Percentiles rank a stretch among this genome's conserved stretches.
Evolutionary conservation across 2,329 filamentous ascomycete species (phyloP).

Genomic region (Cladosporium sphaerospermum): DNA sequence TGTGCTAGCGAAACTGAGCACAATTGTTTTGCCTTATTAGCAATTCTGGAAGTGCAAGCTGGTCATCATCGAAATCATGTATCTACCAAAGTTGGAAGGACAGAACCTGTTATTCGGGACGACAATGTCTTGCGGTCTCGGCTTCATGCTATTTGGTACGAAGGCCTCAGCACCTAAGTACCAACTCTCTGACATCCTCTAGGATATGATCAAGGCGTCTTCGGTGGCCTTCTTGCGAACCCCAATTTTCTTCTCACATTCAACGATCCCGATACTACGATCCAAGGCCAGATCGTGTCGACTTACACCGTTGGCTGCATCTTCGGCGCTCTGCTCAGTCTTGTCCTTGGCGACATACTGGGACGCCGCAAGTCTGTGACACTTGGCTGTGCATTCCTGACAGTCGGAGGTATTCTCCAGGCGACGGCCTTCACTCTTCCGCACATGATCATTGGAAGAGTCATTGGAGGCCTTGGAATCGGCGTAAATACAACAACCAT

Average conservation of each 20-base stretch:
- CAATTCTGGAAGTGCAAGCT: too few species aligned
- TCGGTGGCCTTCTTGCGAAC: conserved; percentile 16
- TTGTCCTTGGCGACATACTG: conserved; percentile 35
- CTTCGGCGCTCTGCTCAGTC: conserved; percentile 34
- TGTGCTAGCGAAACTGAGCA: too few species aligned
- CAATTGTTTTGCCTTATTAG: too few species aligned
- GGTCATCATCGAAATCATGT: neutral
- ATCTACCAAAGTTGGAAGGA: conserved; percentile 5
- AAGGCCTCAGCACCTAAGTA: neutral
- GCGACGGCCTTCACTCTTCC: conserved; percentile 2
- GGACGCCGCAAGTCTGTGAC: conserved; percentile 25
- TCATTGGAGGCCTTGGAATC: conserved; percentile 2
- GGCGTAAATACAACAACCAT: conserved; percentile 6
- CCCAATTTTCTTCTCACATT: conserved; percentile 13
- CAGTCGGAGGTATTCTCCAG: conserved; percentile 7
- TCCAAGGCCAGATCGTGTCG: conserved; percentile 30
- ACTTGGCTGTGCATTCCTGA: neutral
- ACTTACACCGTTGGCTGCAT: conserved; percentile 48
- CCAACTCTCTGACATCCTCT: neutral
- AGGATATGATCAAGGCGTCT: conserved; percentile 20
- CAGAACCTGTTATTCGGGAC: neutral
- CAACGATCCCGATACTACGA: conserved; percentile 13
- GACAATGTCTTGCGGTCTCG: conserved; percentile 4
- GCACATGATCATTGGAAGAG: conserved; percentile 7
- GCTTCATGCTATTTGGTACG: conserved; percentile 14